Percentiles rank a stretch among this genome's conserved stretches.
phyloP scores from a whole-genome alignment of 176 grass and related monocot genomes.

The Rhynchospora breviuscula region DNA sequence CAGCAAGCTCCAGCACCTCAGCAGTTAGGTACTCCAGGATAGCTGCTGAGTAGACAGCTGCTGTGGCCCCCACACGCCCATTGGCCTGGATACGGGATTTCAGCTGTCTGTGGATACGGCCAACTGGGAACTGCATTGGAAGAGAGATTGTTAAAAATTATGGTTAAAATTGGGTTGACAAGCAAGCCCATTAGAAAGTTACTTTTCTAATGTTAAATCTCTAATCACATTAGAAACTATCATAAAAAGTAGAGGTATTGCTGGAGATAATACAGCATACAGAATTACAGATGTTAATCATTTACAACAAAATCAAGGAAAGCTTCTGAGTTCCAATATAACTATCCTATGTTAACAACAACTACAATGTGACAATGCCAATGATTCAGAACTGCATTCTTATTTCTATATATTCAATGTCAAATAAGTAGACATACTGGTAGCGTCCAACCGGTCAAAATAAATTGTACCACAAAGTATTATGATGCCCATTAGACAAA shows the following conservation, averaged over 20 bases:
- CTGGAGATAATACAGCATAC: background rate
- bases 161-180: background rate
- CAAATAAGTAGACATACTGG: background rate
- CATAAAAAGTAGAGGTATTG: background rate
- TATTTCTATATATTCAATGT: background rate
- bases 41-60: conserved; percentile 45
- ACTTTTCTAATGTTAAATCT: no score
- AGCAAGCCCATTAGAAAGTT: background rate
- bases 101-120: conserved; percentile 47
- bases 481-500: background rate
- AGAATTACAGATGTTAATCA: background rate
- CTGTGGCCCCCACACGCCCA: conserved; percentile 46
- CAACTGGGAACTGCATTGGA: conserved; percentile 48
- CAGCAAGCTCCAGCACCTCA: conserved; percentile 55
- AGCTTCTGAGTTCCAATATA: background rate
- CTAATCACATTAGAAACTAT: background rate
- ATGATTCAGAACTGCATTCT: background rate
- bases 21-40: conserved; percentile 53
- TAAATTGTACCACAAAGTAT: background rate
- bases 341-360: background rate
- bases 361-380: background rate
- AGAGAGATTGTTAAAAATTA: background rate
- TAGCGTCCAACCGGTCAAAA: background rate
- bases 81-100: conserved; percentile 30
- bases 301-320: background rate